Evolutionary conservation across 1,284 basidiomycete genomes (phyloP), one percentile per base, ranked within the genome.

Genomic region (Melampsora americana): DNA sequence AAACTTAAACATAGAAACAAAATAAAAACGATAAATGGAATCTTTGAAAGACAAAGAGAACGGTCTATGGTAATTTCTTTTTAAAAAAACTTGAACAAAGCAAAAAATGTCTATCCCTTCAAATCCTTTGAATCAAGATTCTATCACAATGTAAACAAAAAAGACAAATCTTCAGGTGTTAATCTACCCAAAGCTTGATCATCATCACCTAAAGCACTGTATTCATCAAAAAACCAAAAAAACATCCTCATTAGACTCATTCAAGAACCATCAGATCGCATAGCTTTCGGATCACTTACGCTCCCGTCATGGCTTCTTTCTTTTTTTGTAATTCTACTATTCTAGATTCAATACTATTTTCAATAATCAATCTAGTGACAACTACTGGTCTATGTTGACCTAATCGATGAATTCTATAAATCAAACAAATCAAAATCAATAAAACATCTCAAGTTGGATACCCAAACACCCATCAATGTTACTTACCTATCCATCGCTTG

Each of bases 281-380:
- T 3, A 35, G 2, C 3, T 11, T 4, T 62, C 28, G 20, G 35
- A 68, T 23, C 53, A 76, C 74, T 76, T 44, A 76, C 74, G 74
- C 74, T 69, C 74, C 84, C 0, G 83, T 82, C 50, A 84, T 77
- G 5, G 79, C 78, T 50, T 82, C 81, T 79, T 84, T 85, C 76
- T 77, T 78, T 66, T 79, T 78, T 50, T 82, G 80, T 44, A 82
- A 75, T n/a, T 78, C 79, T 46, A 83, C 82, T 79, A 96, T 95
- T 78, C 93, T 90, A 80, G 91, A 92, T 83, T 99, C 95, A 79
- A 99, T 97, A 79, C 92, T 93, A 82, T 99, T 95, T 83, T 98
- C 94, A 72, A 98, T 88, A 39, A 98, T 91, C 48, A 98, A 87
- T 81, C 98, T 95, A 83, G 93, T 92, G 18, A 95, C 93, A 80